phyloP scores from a whole-genome alignment of 2,329 filamentous ascomycete genomes.

The Elsinoe arachidis region DNA sequence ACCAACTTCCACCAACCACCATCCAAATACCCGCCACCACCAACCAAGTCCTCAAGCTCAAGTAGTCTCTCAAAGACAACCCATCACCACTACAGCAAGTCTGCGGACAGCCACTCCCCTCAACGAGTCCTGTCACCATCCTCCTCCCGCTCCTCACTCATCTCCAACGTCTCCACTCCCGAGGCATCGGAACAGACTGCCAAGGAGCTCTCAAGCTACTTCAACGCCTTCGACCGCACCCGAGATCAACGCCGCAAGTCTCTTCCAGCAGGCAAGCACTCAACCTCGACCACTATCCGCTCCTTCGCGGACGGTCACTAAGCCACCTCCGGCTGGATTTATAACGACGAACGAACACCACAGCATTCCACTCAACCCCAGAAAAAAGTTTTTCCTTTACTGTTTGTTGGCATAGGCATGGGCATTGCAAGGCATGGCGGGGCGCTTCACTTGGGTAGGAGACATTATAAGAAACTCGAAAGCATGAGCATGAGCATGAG shows the following conservation, averaged over 20 bases:
- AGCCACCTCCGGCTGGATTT: neutral
- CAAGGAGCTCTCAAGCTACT: constrained; percentile 75
- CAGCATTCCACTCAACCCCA: neutral
- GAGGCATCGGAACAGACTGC: constrained; percentile 67
- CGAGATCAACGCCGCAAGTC: constrained; percentile 46
- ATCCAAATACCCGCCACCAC: constrained; percentile 35
- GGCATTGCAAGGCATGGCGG: neutral
- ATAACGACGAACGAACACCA: neutral
- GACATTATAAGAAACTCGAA: too few relatives aligned
- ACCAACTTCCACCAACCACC: constrained; percentile 57
- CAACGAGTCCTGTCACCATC: constrained; percentile 47
- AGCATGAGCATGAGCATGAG: neutral
- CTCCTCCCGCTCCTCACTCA: constrained; percentile 75
- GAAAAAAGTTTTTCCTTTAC: neutral
- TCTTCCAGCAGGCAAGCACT: constrained; percentile 17
- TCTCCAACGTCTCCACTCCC: constrained; percentile 56
- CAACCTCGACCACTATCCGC: neutral
- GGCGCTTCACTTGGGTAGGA: neutral
- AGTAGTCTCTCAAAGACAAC: constrained; percentile 28
- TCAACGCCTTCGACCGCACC: constrained; percentile 79
- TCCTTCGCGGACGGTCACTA: neutral
- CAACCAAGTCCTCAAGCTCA: constrained; percentile 28
- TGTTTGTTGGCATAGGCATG: neutral
- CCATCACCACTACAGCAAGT: constrained; percentile 19
- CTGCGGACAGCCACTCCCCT: constrained; percentile 25